phyloP scores from a whole-genome alignment of 2,329 filamentous ascomycete species.

The Aspergillus sclerotialis region DNA sequence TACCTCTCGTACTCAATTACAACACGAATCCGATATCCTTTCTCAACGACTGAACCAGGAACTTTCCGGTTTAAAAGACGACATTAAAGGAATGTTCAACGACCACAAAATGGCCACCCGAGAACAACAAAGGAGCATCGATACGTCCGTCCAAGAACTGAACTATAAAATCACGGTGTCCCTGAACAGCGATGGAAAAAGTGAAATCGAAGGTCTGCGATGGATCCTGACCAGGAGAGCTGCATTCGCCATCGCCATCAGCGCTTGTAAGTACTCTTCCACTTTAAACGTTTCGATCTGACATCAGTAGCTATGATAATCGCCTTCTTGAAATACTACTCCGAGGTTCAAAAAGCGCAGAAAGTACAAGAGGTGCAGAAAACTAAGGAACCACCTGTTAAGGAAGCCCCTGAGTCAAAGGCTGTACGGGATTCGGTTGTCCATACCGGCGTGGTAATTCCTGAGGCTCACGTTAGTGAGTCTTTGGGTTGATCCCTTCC shows the following conservation, averaged over 20 bases:
- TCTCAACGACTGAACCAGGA: conserved; percentile 81
- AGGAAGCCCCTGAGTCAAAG: conserved; percentile 22
- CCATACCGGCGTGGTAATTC: conserved; percentile 8
- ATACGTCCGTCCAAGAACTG: conserved; percentile 85
- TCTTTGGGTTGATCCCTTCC: conserved; percentile 19
- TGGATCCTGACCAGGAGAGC: conserved; percentile 72
- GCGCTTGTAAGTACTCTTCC: conserved; percentile 39
- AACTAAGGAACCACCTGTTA: conserved; percentile 28
- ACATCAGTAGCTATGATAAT: conserved; percentile 48
- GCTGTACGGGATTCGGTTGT: conserved; percentile 10
- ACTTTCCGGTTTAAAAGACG: conserved; percentile 72
- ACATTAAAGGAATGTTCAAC: conserved; percentile 92
- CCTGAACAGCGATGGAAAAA: conserved; percentile 83
- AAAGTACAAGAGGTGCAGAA: conserved; percentile 28
- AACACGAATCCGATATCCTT: conserved; percentile 93
- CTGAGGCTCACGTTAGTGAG: conserved; percentile 21
- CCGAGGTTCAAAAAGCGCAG: conserved; percentile 17
- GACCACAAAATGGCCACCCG: conserved; percentile 89
- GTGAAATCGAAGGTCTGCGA: conserved; percentile 81
- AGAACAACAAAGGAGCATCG: conserved; percentile 77
- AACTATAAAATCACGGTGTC: conserved; percentile 93
- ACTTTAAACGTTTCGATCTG: too few species aligned
- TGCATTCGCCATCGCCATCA: conserved; percentile 50
- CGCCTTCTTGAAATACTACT: conserved; percentile 39
- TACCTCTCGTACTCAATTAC: conserved; percentile 74